Base-by-base conservation (phyloP, 306 rosid species). In the Dalbergia cultrata region DNA sequence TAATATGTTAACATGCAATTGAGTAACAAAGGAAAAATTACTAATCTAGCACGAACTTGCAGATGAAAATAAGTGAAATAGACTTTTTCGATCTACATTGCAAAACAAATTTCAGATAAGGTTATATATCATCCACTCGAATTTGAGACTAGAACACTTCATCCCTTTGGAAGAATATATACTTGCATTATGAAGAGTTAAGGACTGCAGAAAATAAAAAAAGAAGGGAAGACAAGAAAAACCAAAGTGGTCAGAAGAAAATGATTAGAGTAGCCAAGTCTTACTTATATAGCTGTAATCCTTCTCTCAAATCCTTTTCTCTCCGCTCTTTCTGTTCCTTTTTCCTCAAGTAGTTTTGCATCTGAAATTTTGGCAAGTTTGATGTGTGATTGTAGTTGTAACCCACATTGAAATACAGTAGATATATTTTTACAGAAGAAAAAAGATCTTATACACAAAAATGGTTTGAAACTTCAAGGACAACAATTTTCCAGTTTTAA, bases 251-350 rank as follows among this genome's bases (percentile, higher is more conserved):
- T 76, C 16, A 83, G 44, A 73, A 61, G 26, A 80, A 57, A 35
- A 76, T 35, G 64, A 59, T 67, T 53, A 58, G 19, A 44, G 35
- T 71, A 14, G 13, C 21, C 10, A 34, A 13, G 69, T 52, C 93
- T 61, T 92, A 95, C 99, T 84, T 95, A 65, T 90, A 95, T 68
- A 95, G 93, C 77, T 71, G 90, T 44, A 95, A 85, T 60, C 99
- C 99, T 83, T 90, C 93, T 76, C 90, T 89, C 76, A 95, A 89
- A 37, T 95, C 97, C 44, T 3, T 85, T 81, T 83, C 94, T 82
- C 97, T 85, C 16, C 39, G 76, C 34, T 86, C 87, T 83, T 95
- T 93, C 89, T 84, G 89, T 82, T 91, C 99, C 84, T 78, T 93
- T 85, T 88, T 89, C 89, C 86, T 90, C 81, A 82, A 2, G 86